A percentile compares a stretch with the other conserved stretches of the same genome.
These are phyloP conservation scores for Conticribra guillardii DNA, from an alignment of 108 stramenopile genomes.

Conservation along the genomic window DNA sequence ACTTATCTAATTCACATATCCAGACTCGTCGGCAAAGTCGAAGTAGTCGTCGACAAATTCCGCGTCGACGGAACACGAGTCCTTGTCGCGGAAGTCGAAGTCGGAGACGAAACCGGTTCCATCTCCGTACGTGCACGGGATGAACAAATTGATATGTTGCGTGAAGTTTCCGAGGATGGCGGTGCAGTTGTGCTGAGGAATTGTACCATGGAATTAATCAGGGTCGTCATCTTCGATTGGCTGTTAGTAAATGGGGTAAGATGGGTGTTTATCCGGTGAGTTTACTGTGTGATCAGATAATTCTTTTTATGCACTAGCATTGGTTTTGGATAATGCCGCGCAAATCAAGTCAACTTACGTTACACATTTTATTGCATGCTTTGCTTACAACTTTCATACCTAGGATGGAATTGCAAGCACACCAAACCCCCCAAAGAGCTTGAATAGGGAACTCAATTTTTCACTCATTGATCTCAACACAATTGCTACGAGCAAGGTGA, in stretches of 20 bases:
- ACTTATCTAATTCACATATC: not conserved
- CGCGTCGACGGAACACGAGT: slow-evolving; percentile 83
- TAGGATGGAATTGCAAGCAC: slow-evolving; percentile 83
- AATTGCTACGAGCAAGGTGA: slow-evolving; percentile 61
- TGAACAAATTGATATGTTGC: slow-evolving; percentile 80
- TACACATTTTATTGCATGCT: too few species aligned
- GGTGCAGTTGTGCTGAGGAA: slow-evolving; percentile 85
- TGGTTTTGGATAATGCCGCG: too few species aligned
- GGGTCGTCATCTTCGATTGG: slow-evolving; percentile 77
- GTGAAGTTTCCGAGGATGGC: slow-evolving; percentile 51
- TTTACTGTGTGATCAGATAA: not conserved
- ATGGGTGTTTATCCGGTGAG: slow-evolving; percentile 64
- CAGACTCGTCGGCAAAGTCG: slow-evolving; percentile 78
- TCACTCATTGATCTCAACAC: slow-evolving; percentile 70
- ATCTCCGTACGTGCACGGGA: slow-evolving; percentile 84
- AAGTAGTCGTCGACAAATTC: slow-evolving; percentile 81
- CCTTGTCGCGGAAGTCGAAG: slow-evolving; percentile 81
- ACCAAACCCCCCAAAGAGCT: slow-evolving; percentile 70
- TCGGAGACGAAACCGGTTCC: slow-evolving; percentile 81
- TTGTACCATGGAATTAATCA: slow-evolving; percentile 79
- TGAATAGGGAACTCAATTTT: slow-evolving; percentile 73
- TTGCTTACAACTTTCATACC: too few species aligned
- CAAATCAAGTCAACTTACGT: too few species aligned
- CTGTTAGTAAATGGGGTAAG: slow-evolving; percentile 91
- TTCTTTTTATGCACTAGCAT: too few species aligned